Evolutionary conservation across 371 early-diverging fungal genomes (phyloP).

Genomic region (Lichtheimia ramosa): DNA sequence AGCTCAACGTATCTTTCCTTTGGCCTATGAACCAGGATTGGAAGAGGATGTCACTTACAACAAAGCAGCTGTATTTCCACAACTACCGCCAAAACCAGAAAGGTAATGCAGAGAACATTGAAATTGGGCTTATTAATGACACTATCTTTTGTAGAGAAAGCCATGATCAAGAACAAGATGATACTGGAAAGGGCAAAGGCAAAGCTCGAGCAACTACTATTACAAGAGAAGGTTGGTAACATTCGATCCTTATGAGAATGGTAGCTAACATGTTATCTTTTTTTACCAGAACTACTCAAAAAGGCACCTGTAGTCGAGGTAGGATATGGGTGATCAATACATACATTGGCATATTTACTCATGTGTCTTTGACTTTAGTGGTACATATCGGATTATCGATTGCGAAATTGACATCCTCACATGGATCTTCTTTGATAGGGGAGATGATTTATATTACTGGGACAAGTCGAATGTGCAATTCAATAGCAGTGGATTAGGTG

Average conservation of each 20-base stretch:
- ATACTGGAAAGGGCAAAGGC: conserved; percentile 8
- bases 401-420: background rate
- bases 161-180: background rate
- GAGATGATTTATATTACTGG: conserved; percentile 73
- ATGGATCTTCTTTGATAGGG: conserved; percentile 42
- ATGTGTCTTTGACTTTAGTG: background rate
- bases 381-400: background rate
- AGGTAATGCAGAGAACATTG: too few relatives aligned
- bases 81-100: background rate
- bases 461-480: conserved; percentile 60
- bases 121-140: too few relatives aligned
- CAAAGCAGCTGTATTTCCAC: conserved; percentile 13
- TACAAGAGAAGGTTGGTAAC: conserved; percentile 28
- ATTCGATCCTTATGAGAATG: background rate
- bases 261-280: background rate
- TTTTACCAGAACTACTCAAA: conserved; percentile 37
- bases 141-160: too few relatives aligned
- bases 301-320: conserved; percentile 65
- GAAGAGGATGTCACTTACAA: conserved; percentile 48
- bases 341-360: too few relatives aligned
- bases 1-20: conserved; percentile 43
- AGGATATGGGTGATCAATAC: background rate
- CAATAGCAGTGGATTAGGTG: conserved; percentile 63
- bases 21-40: conserved; percentile 49
- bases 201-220: conserved; percentile 29